Conservation (phyloP, 2,329 filamentous ascomycete genomes). For the Claviceps pazoutovae region DNA sequence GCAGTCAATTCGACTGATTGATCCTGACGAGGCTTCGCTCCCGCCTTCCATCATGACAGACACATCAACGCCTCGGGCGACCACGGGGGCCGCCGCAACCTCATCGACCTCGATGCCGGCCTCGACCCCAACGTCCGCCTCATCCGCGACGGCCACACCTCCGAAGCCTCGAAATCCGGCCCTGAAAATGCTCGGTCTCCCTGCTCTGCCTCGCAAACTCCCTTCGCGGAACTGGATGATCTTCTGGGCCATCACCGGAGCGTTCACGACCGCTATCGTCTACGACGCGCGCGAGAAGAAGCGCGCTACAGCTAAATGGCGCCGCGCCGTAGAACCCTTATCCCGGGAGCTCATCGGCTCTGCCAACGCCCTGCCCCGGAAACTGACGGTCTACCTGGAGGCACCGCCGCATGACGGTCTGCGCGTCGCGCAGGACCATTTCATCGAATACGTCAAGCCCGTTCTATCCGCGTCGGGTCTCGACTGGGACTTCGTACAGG, state of each 20-base stretch:
- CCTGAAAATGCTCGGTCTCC: slow-evolving; percentile 70
- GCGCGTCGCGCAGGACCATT: slow-evolving; percentile 79
- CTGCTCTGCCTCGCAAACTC: slow-evolving; percentile 67
- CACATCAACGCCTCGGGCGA: neutral
- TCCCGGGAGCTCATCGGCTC: slow-evolving; percentile 57
- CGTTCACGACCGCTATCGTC: slow-evolving; percentile 66
- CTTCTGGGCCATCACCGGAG: slow-evolving; percentile 67
- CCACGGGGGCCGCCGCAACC: slow-evolving; percentile 5
- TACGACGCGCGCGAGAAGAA: slow-evolving; percentile 91
- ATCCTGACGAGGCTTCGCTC: neutral
- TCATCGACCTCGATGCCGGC: too few species aligned
- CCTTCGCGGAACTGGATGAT: slow-evolving; percentile 98
- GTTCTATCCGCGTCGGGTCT: slow-evolving; percentile 77
- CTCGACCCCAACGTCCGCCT: slow-evolving; percentile 13
- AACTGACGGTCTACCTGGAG: slow-evolving; percentile 73
- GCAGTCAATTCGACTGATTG: neutral
- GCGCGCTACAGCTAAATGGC: slow-evolving; percentile 75
- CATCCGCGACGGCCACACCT: slow-evolving; percentile 16
- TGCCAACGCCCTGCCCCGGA: slow-evolving; percentile 61
- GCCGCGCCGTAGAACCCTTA: slow-evolving; percentile 69
- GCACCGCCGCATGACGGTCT: slow-evolving; percentile 79
- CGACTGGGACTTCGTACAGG: slow-evolving; percentile 94
- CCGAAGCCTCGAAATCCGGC: slow-evolving; percentile 49
- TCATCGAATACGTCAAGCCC: slow-evolving; percentile 90
- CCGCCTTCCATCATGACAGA: neutral